Evolutionary conservation across 2,329 filamentous ascomycete genomes (phyloP), one percentile per base, ranked within the genome.

Genomic region (Zasmidium citrigriseum): DNA sequence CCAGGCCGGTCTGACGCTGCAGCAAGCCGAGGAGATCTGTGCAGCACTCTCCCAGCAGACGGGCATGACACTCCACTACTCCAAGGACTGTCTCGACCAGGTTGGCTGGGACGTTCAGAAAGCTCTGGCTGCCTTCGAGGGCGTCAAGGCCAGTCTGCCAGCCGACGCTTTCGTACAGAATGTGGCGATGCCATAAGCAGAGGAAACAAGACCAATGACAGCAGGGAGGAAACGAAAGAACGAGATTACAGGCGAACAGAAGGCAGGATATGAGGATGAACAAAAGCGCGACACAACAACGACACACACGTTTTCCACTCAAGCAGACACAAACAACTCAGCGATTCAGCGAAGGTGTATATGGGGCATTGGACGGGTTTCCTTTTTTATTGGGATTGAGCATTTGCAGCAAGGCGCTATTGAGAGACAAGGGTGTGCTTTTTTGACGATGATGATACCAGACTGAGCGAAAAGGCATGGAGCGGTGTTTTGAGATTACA

Each of bases 101-200:
- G 90, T 88, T 57, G 84, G 82, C 38, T 98, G 92, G 91, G 85
- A 96, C 71, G 85, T 93, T 50, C 84, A 89, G 38, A 83, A 84
- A 64, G 93, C 93, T 1, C 77, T 93, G 65, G 78, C 82, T 54
- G 85, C 90, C 27, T 97, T 96, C 71, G 83, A 88, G 62, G 83
- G 88, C 64, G 86, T 90, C 57, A 91, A 88, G 80, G 90, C 68
- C 2, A 76, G 65, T 34, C 60, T 81, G 27, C 74, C 75, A n/a
- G 64, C 76, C 18, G 75, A 78, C 25, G 77, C 77, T 4, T 81
- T 76, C 64, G 34, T 41, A n/a, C 34, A 41, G 34, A n/a, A n/a
- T 16, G 34, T 41, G 4, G 12, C 34, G 18, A n/a, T 41, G 7
- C 12, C 34, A 4, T 41, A 16, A 41, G 27, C 27, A 14, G 7